Conservation (phyloP, 257 asterid genomes). For the Jaltomata sinuosa region DNA sequence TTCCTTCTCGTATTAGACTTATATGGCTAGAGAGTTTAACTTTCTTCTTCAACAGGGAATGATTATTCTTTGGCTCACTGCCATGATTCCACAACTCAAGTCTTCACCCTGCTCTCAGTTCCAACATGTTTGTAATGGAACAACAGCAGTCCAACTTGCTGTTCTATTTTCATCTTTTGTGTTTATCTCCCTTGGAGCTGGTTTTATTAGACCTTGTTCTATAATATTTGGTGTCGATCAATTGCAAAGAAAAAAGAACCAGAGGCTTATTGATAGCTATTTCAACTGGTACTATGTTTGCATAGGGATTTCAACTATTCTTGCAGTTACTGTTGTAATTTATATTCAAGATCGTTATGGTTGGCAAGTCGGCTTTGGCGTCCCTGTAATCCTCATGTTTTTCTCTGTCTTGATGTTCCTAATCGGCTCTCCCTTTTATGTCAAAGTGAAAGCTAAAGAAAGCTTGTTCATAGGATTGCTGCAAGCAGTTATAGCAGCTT, state of each 20-base stretch:
- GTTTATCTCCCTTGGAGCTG: constrained; percentile 11
- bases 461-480: constrained; percentile 9
- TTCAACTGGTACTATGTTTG: constrained; percentile 13
- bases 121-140: not conserved
- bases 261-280: not conserved
- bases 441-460: constrained; percentile 1
- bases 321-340: constrained; percentile 8
- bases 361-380: constrained; percentile 12
- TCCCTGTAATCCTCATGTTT: constrained; percentile 9
- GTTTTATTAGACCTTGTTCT: constrained; percentile 16
- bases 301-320: not conserved
- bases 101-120: not conserved
- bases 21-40: not conserved
- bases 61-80: constrained; percentile 12
- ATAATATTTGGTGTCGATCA: constrained; percentile 15
- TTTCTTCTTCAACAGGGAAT: not conserved
- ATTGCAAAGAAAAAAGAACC: not conserved
- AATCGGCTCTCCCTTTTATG: constrained; percentile 5
- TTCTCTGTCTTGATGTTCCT: constrained; percentile 5
- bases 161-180: not conserved
- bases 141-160: not conserved
- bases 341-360: constrained; percentile 17
- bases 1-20: not conserved
- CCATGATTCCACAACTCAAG: constrained; percentile 3
- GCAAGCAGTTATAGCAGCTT: constrained; percentile 15